Conservation (phyloP, 192 early-diverging fungal species). For the Backusella circina region DNA sequence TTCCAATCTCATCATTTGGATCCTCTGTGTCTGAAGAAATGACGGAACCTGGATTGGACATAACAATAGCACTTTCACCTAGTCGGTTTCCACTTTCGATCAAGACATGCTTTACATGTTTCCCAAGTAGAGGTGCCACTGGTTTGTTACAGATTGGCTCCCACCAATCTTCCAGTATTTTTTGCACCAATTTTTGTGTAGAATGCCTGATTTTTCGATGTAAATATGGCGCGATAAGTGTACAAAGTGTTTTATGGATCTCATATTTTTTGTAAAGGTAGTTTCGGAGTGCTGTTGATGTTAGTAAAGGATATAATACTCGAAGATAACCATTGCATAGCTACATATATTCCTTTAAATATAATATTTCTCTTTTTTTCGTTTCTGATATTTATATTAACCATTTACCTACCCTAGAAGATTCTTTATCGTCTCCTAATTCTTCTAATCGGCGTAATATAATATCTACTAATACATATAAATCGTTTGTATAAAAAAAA, state of each 20-base stretch:
- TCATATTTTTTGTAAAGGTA: slow-evolving; percentile 45
- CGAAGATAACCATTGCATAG: slow-evolving; percentile 65
- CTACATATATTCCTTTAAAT: slow-evolving; percentile 8
- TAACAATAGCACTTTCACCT: neutral
- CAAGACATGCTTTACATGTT: slow-evolving; percentile 10
- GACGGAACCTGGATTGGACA: neutral
- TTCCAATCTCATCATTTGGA: neutral
- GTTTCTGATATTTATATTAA: slow-evolving; percentile 27
- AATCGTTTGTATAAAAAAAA: slow-evolving; percentile 91
- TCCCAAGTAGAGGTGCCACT: slow-evolving; percentile 20
- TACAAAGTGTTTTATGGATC: slow-evolving; percentile 38
- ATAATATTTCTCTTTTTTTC: neutral
- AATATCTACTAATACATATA: slow-evolving; percentile 83
- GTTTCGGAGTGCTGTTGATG: slow-evolving; percentile 48
- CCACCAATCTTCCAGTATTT: slow-evolving; percentile 45
- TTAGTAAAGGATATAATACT: slow-evolving; percentile 59
- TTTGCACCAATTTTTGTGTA: slow-evolving; percentile 40
- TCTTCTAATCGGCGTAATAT: slow-evolving; percentile 22
- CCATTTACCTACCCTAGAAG: slow-evolving; percentile 71
- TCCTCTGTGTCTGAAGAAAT: slow-evolving; percentile 1
- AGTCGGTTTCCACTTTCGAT: neutral
- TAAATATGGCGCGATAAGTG: slow-evolving; percentile 35
- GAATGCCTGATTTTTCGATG: slow-evolving; percentile 35
- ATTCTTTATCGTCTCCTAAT: neutral
- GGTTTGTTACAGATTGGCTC: slow-evolving; percentile 25